phyloP scores from a whole-genome alignment of 176 grass and related monocot species.

The Ampelocalamus luodianensis region DNA sequence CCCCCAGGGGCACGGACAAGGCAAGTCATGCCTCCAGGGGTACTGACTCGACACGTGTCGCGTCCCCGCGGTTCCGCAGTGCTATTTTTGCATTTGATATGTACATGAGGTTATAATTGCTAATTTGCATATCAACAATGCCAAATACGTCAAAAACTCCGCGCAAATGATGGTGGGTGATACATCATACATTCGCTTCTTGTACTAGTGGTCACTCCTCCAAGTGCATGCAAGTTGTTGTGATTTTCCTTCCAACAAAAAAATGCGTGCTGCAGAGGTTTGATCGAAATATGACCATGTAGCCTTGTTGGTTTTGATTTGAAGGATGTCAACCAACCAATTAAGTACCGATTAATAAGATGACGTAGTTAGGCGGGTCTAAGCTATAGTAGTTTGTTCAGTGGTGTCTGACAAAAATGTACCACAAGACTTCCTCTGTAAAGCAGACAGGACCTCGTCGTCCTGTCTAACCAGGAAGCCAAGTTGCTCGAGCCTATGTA shows the following conservation, averaged over 20 bases:
- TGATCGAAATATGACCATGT: too few relatives aligned
- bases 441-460: not conserved
- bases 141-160: too few relatives aligned
- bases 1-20: too few relatives aligned
- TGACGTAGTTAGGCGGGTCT: not conserved
- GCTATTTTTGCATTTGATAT: too few relatives aligned
- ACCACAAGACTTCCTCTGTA: not conserved
- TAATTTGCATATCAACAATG: too few relatives aligned
- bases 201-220: not conserved
- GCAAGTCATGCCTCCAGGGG: too few relatives aligned
- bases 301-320: not conserved
- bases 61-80: too few relatives aligned
- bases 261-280: not conserved
- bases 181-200: not conserved
- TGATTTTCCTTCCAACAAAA: not conserved
- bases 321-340: not conserved
- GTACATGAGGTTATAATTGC: too few relatives aligned
- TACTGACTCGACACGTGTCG: too few relatives aligned
- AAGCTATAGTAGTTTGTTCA: not conserved
- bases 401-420: not conserved
- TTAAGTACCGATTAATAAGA: not conserved
- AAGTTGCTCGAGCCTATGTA: not conserved
- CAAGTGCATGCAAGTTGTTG: not conserved
- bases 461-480: not conserved
- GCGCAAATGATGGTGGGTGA: slow-evolving; percentile 9